Percentiles rank a stretch among this genome's conserved stretches.
Conservation (phyloP, 306 rosid genomes). For the Cucumis hystrix region DNA sequence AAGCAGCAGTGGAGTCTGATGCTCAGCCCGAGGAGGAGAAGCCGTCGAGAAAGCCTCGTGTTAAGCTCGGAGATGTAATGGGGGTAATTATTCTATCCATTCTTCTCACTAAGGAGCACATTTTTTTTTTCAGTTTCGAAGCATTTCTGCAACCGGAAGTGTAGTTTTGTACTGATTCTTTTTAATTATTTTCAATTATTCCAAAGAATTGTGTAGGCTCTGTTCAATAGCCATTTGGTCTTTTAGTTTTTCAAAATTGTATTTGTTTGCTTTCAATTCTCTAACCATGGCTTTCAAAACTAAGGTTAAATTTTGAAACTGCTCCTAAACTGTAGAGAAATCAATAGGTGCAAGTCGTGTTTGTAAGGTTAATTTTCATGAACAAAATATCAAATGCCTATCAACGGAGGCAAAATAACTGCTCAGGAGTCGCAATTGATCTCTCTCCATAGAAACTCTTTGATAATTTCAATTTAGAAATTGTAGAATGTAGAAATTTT, state of each 20-base stretch:
- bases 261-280: no score
- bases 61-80: constrained; percentile 91
- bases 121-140: background rate
- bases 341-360: no score
- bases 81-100: constrained; percentile 43
- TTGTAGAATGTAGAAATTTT: background rate
- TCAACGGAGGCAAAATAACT: background rate
- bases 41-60: constrained; percentile 50
- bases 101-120: background rate
- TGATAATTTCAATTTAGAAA: background rate
- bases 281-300: no score
- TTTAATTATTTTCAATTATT: background rate
- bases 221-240: no score
- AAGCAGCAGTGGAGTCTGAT: constrained; percentile 23
- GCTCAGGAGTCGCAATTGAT: background rate
- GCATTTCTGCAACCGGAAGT: background rate
- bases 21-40: constrained; percentile 23
- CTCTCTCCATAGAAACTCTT: background rate
- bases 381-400: no score
- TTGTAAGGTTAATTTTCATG: no score
- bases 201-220: background rate
- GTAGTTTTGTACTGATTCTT: background rate
- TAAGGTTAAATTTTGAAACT: no score
- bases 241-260: no score
- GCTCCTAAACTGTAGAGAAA: no score